A percentile compares a stretch with the other conserved stretches of the same genome.
Evolutionary conservation across 148 eudicot genomes (phyloP).

Genomic region (Nepenthes mirabilis): DNA sequence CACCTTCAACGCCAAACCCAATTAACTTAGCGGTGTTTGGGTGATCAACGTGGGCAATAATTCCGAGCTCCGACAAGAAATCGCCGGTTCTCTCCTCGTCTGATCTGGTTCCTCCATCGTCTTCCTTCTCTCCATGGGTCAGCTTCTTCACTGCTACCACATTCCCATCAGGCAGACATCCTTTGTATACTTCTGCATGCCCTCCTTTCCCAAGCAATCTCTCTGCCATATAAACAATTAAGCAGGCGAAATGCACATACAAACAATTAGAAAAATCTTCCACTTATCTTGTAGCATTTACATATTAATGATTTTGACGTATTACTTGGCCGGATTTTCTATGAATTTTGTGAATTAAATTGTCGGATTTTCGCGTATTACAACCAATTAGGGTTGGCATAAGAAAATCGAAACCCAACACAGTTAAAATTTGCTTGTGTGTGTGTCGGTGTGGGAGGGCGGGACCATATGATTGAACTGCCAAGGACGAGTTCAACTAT

Average conservation of each 20-base stretch:
- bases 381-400: too few species aligned
- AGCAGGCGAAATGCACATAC: neutral
- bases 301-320: too few species aligned
- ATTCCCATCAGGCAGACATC: constrained; percentile 36
- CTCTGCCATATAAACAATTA: constrained; percentile 21
- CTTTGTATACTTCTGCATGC: constrained; percentile 65
- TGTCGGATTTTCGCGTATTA: too few species aligned
- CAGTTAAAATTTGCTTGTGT: too few species aligned
- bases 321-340: too few species aligned
- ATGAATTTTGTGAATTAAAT: too few species aligned
- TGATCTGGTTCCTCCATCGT: neutral
- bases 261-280: too few species aligned
- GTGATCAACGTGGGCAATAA: constrained; percentile 87
- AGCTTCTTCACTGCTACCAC: constrained; percentile 79
- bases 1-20: constrained; percentile 63
- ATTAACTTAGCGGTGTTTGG: constrained; percentile 63
- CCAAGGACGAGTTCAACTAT: too few species aligned
- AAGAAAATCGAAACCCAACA: too few species aligned
- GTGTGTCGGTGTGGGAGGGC: too few species aligned
- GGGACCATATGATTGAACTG: too few species aligned
- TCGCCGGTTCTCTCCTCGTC: constrained; percentile 54
- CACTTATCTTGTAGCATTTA: too few species aligned
- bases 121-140: constrained; percentile 49
- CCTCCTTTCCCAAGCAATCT: constrained; percentile 58
- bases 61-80: constrained; percentile 88